phyloP scores from a whole-genome alignment of 495 filamentous ascomycete genomes.

The Lindgomyces ingoldianus region DNA sequence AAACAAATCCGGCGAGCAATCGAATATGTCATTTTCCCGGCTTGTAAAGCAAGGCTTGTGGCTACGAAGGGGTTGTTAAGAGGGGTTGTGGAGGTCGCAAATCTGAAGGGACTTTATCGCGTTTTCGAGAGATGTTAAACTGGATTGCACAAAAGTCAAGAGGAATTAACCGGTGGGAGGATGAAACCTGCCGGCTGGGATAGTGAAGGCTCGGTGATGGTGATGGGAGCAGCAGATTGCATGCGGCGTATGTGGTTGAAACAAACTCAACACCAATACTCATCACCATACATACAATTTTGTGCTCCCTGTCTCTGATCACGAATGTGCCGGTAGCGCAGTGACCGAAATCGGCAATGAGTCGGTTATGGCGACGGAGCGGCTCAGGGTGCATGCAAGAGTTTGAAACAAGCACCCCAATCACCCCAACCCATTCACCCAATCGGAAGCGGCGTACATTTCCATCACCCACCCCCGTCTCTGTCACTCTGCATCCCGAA shows the following conservation, averaged over 20 bases:
- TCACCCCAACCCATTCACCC: neutral
- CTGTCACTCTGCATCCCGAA: no score
- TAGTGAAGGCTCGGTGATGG: no score
- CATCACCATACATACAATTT: neutral
- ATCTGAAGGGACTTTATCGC: slow-evolving; percentile 90
- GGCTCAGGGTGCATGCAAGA: neutral
- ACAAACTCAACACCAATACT: neutral
- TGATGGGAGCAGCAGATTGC: no score
- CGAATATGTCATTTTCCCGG: slow-evolving; percentile 76
- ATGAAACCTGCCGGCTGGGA: no score
- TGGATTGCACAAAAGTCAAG: no score
- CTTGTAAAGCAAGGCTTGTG: slow-evolving; percentile 78
- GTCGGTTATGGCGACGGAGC: neutral
- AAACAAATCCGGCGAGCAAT: slow-evolving; percentile 61
- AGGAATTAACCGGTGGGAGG: no score
- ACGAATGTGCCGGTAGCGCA: no score
- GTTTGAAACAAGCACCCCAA: neutral
- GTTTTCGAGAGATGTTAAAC: slow-evolving; percentile 94
- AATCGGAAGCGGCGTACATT: no score
- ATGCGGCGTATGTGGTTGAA: neutral
- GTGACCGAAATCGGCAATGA: no score
- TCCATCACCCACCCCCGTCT: no score
- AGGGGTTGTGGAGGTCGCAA: slow-evolving; percentile 84
- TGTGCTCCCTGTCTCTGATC: neutral
- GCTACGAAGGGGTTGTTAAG: slow-evolving; percentile 77